These are phyloP conservation scores for Trypanosoma melophagium DNA, from an alignment of 208 protist genomes.

Conservation along the genomic window DNA sequence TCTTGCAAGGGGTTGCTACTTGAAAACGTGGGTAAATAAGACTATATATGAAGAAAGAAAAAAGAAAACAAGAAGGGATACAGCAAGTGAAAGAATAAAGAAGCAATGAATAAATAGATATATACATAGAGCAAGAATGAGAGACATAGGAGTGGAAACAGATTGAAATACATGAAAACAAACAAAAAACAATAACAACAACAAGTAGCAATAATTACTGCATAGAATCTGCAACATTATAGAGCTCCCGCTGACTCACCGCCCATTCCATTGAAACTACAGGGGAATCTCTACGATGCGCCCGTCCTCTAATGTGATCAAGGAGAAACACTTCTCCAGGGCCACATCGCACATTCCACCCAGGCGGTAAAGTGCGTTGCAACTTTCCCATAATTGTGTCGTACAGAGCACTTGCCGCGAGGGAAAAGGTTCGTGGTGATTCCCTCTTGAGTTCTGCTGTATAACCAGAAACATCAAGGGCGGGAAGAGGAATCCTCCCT, in stretches of 20 bases:
- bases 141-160: slow-evolving; percentile 5
- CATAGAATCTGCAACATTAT: slow-evolving; percentile 2
- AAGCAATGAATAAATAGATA: too few relatives aligned
- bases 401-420: slow-evolving; percentile 21
- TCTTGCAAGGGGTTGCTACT: not conserved
- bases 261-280: slow-evolving; percentile 4
- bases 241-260: not conserved
- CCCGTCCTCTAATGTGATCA: slow-evolving; percentile 14
- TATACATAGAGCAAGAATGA: too few relatives aligned
- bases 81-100: too few relatives aligned
- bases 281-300: slow-evolving; percentile 21
- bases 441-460: too few relatives aligned
- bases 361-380: slow-evolving; percentile 17
- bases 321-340: slow-evolving; percentile 5
- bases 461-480: too few relatives aligned
- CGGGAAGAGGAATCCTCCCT: too few relatives aligned
- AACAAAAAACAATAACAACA: slow-evolving; percentile 19
- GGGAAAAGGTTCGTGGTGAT: not conserved
- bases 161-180: slow-evolving; percentile 17
- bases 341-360: slow-evolving; percentile 9
- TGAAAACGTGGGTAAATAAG: slow-evolving; percentile 20
- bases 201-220: slow-evolving; percentile 2
- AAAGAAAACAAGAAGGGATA: not conserved
- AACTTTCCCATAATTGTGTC: slow-evolving; percentile 18
- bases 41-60: slow-evolving; percentile 1